Evolutionary conservation across 306 rosid genomes (phyloP).

Genomic region (Spatholobus suberectus): DNA sequence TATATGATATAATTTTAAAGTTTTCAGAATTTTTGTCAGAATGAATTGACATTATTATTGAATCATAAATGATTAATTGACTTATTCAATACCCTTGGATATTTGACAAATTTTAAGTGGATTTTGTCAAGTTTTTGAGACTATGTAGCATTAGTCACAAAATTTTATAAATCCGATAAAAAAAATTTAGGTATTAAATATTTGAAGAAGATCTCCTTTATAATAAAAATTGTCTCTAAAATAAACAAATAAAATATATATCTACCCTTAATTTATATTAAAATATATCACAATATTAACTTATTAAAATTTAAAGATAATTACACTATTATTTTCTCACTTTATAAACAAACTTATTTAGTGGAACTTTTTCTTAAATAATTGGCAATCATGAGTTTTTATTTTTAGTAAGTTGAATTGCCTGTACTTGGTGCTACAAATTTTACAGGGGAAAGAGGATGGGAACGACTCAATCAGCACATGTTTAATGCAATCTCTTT

Average conservation of each 20-base stretch:
- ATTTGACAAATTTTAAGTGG: neutral
- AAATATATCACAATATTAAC: neutral
- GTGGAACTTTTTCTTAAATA: neutral
- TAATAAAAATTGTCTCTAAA: neutral
- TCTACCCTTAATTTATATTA: neutral
- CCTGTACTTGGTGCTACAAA: neutral
- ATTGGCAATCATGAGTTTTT: neutral
- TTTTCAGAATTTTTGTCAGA: neutral
- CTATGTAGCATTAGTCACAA: neutral
- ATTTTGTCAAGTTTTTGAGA: neutral
- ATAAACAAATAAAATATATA: neutral
- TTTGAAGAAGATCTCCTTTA: neutral
- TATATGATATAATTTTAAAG: neutral
- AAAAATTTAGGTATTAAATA: neutral
- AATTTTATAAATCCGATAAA: neutral
- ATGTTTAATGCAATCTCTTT: conserved; percentile 20
- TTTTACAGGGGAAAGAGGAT: neutral
- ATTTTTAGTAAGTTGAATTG: neutral
- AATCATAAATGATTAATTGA: neutral
- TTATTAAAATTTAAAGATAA: neutral
- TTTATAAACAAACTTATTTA: neutral
- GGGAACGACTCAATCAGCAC: neutral
- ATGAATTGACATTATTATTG: neutral
- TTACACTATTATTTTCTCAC: neutral
- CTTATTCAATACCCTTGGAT: neutral